A percentile compares a stretch with the other conserved stretches of the same genome.
These are phyloP conservation scores for Trichoderma reesei DNA, from an alignment of 495 filamentous ascomycete species.

Conservation along the genomic window DNA sequence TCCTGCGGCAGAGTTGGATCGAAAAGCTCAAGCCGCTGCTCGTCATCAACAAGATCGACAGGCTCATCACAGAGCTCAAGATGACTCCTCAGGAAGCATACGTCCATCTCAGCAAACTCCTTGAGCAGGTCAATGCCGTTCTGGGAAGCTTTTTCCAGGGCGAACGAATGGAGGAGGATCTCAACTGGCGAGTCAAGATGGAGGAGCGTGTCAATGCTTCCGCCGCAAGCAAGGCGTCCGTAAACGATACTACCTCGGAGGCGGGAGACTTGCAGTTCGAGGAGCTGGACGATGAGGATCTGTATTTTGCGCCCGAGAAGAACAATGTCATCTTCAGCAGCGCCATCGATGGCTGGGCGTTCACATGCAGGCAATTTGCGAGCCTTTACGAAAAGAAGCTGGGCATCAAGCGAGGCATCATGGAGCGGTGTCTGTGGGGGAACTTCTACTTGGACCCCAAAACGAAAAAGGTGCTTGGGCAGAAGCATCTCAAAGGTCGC, in stretches of 20 bases:
- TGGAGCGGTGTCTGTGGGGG: conserved; percentile 96
- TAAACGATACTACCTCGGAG: conserved; percentile 36
- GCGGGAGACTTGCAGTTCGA: conserved; percentile 60
- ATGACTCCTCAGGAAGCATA: conserved; percentile 88
- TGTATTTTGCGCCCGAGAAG: conserved; percentile 97
- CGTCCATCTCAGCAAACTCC: conserved; percentile 74
- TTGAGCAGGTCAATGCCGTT: conserved; percentile 95
- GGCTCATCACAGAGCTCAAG: conserved; percentile 83
- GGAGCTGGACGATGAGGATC: conserved; percentile 90
- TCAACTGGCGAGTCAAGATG: conserved; percentile 89
- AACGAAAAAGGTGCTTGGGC: conserved; percentile 81
- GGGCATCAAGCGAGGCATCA: conserved; percentile 78
- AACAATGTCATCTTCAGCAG: conserved; percentile 99
- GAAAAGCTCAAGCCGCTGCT: conserved; percentile 92
- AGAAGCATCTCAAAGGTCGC: conserved; percentile 88
- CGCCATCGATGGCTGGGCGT: conserved; percentile 96
- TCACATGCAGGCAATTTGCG: conserved; percentile 91
- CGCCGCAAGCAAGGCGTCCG: conserved; percentile 36
- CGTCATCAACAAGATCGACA: conserved; percentile 97
- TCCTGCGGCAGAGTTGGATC: conserved; percentile 88
- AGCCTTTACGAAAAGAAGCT: conserved; percentile 92
- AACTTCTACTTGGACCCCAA: conserved; percentile 96
- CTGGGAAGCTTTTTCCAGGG: conserved; percentile 97
- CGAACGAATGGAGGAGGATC: conserved; percentile 96
- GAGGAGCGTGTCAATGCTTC: conserved; percentile 67